Conservation (phyloP, 2,329 filamentous ascomycete species). For the Pseudocercospora pini-densiflorae region DNA sequence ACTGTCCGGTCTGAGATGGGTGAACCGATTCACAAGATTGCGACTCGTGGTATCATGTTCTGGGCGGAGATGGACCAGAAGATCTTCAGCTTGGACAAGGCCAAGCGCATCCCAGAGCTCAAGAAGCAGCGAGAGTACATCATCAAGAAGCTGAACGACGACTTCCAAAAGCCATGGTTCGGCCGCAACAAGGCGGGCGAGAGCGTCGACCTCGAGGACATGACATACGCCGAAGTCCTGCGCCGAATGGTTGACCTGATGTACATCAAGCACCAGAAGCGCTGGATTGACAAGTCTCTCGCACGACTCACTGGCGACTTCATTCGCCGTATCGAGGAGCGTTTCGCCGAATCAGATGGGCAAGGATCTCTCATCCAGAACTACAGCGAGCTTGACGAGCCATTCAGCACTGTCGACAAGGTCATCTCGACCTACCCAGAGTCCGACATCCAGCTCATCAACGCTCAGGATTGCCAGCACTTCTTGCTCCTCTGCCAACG, state of each 20-base stretch:
- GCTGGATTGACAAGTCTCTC: constrained; percentile 90
- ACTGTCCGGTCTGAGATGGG: constrained; percentile 99
- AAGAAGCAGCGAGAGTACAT: constrained; percentile 89
- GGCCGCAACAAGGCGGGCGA: constrained; percentile 80
- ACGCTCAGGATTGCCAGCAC: constrained; percentile 96
- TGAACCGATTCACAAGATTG: constrained; percentile 98
- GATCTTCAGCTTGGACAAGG: constrained; percentile 95
- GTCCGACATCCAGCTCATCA: constrained; percentile 89
- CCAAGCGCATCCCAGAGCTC: constrained; percentile 84
- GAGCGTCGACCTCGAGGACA: constrained; percentile 87
- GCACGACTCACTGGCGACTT: constrained; percentile 88
- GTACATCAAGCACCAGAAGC: constrained; percentile 86
- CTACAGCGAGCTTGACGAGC: constrained; percentile 84
- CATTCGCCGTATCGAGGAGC: constrained; percentile 94
- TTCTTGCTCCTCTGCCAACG: constrained; percentile 93
- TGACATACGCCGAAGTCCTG: constrained; percentile 91
- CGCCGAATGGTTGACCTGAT: constrained; percentile 87
- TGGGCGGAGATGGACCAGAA: constrained; percentile 99
- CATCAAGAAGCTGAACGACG: constrained; percentile 93
- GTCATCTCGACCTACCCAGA: constrained; percentile 85
- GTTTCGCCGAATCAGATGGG: constrained; percentile 75
- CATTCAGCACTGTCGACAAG: constrained; percentile 75
- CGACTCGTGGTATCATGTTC: constrained; percentile 92
- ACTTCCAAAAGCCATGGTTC: constrained; percentile 98
- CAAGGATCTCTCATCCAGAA: constrained; percentile 85